phyloP scores from a whole-genome alignment of 768 basidiomycete genomes.

The Ephemerocybe angulata region DNA sequence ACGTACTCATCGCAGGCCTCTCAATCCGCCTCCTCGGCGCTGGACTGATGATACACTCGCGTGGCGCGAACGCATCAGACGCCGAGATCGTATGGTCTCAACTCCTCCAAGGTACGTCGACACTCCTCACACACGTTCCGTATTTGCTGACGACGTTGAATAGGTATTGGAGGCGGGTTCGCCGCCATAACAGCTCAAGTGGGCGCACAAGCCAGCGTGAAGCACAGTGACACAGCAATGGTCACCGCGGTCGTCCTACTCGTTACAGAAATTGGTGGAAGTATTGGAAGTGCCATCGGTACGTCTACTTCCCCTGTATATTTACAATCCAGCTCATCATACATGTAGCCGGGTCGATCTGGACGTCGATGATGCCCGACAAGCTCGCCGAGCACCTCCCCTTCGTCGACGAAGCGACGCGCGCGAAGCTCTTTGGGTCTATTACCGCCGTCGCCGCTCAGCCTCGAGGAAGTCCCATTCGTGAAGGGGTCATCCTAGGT shows the following conservation, averaged over 20 bases:
- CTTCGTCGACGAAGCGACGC: constrained; percentile 38
- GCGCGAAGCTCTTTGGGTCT: constrained; percentile 49
- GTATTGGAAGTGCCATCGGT: constrained; percentile 63
- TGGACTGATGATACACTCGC: constrained; percentile 66
- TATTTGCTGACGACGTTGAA: too few relatives aligned
- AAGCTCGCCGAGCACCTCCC: constrained; percentile 56
- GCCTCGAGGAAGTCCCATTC: constrained; percentile 52
- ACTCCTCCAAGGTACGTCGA: constrained; percentile 72
- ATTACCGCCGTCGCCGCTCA: constrained; percentile 48
- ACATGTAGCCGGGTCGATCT: constrained; percentile 54
- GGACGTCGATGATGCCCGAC: constrained; percentile 63
- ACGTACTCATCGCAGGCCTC: constrained; percentile 54
- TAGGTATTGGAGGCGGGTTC: constrained; percentile 68
- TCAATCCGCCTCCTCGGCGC: constrained; percentile 59
- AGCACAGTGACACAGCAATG: constrained; percentile 62
- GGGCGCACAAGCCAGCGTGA: constrained; percentile 61
- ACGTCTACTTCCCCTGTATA: neutral
- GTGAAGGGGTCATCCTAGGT: constrained; percentile 61
- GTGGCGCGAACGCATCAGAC: constrained; percentile 53
- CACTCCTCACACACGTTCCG: too few relatives aligned
- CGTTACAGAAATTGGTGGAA: constrained; percentile 65
- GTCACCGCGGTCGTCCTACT: constrained; percentile 64
- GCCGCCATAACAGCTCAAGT: constrained; percentile 56
- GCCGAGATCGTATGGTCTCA: constrained; percentile 63
- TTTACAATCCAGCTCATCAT: too few relatives aligned